Conservation (phyloP, 257 asterid genomes). For the Nicotiana undulata region DNA sequence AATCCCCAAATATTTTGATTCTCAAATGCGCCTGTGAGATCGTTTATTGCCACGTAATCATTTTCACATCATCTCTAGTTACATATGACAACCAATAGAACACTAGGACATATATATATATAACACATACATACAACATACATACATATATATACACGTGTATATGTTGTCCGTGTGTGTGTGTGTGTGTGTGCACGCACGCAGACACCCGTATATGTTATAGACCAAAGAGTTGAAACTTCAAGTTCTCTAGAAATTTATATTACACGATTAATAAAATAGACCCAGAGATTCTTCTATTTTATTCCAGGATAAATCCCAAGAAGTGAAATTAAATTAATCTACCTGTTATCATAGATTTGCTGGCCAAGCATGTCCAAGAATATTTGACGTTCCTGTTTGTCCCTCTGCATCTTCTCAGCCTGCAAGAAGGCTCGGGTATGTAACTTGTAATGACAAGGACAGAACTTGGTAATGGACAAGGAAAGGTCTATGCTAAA, state of each 20-base stretch:
- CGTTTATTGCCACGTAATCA: neutral
- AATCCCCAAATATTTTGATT: neutral
- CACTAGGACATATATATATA: neutral
- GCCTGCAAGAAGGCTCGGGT: slow-evolving; percentile 37
- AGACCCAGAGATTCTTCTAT: neutral
- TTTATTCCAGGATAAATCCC: neutral
- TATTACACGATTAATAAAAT: neutral
- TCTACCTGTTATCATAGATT: slow-evolving; percentile 73
- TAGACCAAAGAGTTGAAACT: neutral
- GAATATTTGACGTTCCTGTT: slow-evolving; percentile 60
- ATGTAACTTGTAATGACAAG: slow-evolving; percentile 5
- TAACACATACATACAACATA: neutral
- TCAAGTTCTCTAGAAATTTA: neutral
- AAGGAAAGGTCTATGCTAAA: neutral
- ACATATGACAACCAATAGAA: neutral
- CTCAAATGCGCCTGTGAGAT: neutral
- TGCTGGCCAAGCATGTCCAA: slow-evolving; percentile 88
- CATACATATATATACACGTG: neutral
- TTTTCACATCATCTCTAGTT: neutral
- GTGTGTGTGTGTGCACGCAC: no score
- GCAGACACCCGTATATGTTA: neutral
- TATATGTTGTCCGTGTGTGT: no score
- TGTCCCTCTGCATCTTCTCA: slow-evolving; percentile 78
- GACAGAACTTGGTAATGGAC: neutral
- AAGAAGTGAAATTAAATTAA: neutral